A percentile compares a stretch with the other conserved stretches of the same genome.
These are phyloP conservation scores for Apiospora marii DNA, from an alignment of 2,329 filamentous ascomycete genomes.

Conservation along the genomic window DNA sequence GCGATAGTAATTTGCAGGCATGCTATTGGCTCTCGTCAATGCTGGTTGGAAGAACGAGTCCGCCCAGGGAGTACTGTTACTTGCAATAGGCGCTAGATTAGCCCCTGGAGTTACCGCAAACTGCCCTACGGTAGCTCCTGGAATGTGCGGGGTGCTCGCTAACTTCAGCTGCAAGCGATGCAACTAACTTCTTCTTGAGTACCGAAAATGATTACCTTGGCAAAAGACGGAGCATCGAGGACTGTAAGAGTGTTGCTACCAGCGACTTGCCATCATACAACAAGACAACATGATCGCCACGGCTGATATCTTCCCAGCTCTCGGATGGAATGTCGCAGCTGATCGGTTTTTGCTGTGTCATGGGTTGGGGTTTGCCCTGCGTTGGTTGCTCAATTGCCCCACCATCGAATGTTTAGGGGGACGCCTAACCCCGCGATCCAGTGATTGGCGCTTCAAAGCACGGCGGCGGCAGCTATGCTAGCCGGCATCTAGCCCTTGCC, in stretches of 20 bases:
- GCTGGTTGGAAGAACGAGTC: background rate
- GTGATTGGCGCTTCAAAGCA: background rate
- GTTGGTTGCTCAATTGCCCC: background rate
- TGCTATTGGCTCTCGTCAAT: background rate
- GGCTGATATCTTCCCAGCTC: background rate
- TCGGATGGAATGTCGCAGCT: background rate
- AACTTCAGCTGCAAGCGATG: too few species aligned
- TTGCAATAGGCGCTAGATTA: background rate
- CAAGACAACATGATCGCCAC: background rate
- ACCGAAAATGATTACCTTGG: background rate
- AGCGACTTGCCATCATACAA: background rate
- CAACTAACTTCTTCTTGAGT: background rate
- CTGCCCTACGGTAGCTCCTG: background rate
- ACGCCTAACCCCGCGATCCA: slow-evolving; percentile 6
- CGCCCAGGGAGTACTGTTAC: background rate
- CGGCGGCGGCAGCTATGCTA: background rate
- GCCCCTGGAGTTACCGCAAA: background rate
- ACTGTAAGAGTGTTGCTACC: background rate
- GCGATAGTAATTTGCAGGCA: background rate
- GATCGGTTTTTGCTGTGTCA: background rate
- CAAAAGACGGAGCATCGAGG: background rate
- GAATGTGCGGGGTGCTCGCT: background rate
- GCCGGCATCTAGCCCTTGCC: background rate
- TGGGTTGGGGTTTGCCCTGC: background rate
- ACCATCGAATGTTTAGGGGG: slow-evolving; percentile 2